A percentile compares a stretch with the other conserved stretches of the same genome.
phyloP scores from a whole-genome alignment of 1,284 basidiomycete species.

The Sporisorium graminicola region DNA sequence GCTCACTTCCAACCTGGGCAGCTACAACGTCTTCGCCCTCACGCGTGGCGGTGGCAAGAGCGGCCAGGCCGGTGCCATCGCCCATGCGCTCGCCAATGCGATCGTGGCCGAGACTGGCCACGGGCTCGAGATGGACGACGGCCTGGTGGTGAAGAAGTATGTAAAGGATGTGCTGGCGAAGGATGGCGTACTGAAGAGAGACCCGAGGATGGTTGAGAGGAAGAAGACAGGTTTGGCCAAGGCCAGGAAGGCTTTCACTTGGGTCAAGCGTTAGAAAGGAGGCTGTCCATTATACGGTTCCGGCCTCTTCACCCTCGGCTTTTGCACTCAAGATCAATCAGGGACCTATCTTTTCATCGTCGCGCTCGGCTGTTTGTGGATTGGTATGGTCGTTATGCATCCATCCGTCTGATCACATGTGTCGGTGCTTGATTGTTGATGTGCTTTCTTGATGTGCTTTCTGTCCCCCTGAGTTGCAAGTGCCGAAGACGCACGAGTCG shows the following conservation, averaged over 20 bases:
- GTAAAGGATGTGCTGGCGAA: conserved; percentile 76
- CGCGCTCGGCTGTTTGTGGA: too few relatives aligned
- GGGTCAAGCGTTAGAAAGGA: conserved; percentile 88
- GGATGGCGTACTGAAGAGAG: conserved; percentile 88
- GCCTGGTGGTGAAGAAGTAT: conserved; percentile 43
- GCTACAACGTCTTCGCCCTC: conserved; percentile 91
- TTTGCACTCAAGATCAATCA: too few relatives aligned
- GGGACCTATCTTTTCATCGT: too few relatives aligned
- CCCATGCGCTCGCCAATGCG: conserved; percentile 85
- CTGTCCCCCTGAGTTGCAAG: too few relatives aligned
- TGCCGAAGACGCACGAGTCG: too few relatives aligned
- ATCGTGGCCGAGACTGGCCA: conserved; percentile 70
- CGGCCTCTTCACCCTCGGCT: too few relatives aligned
- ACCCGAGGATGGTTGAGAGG: conserved; percentile 96
- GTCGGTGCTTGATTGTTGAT: too few relatives aligned
- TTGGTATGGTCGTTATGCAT: too few relatives aligned
- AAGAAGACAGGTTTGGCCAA: conserved; percentile 94
- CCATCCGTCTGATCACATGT: too few relatives aligned
- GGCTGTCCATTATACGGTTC: not conserved
- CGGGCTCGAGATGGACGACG: conserved; percentile 55
- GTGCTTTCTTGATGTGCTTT: too few relatives aligned
- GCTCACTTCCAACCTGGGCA: conserved; percentile 85
- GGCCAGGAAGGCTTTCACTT: conserved; percentile 82
- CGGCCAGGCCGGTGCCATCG: conserved; percentile 90
- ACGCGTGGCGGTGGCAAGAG: conserved; percentile 88